Conservation (phyloP, 768 basidiomycete genomes). For the Mycena vulgaris region DNA sequence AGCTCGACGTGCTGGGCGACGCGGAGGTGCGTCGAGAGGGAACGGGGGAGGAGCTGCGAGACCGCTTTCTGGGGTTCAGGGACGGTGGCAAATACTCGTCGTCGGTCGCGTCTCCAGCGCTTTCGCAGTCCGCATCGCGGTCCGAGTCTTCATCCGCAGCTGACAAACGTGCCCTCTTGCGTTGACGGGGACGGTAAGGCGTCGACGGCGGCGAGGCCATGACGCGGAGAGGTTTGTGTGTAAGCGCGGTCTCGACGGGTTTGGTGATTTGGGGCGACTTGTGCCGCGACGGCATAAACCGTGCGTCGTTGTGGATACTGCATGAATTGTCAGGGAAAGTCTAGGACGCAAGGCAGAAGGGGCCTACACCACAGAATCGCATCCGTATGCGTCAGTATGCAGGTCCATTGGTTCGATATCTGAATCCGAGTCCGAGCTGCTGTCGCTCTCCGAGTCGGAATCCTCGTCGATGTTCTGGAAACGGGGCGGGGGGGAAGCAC, state of each 20-base stretch:
- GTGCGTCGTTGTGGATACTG: slow-evolving; percentile 30
- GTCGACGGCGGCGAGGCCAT: slow-evolving; percentile 6
- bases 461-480: slow-evolving; percentile 26
- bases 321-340: slow-evolving; percentile 5
- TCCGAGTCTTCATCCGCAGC: slow-evolving; percentile 36
- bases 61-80: slow-evolving; percentile 52
- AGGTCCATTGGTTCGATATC: slow-evolving; percentile 39
- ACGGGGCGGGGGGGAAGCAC: slow-evolving; percentile 15
- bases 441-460: slow-evolving; percentile 38
- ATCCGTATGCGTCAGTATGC: neutral
- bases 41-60: slow-evolving; percentile 22
- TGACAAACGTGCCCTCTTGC: neutral
- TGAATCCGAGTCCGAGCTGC: slow-evolving; percentile 42
- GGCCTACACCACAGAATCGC: slow-evolving; percentile 27
- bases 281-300: slow-evolving; percentile 28
- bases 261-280: slow-evolving; percentile 27
- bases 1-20: slow-evolving; percentile 13
- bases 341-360: neutral
- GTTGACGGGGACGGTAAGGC: slow-evolving; percentile 3
- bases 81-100: slow-evolving; percentile 53
- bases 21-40: slow-evolving; percentile 23
- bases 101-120: slow-evolving; percentile 52
- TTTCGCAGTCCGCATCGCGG: slow-evolving; percentile 53
- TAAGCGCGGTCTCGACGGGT: slow-evolving; percentile 1
- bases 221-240: slow-evolving; percentile 11